phyloP scores from a whole-genome alignment of 306 rosid species.

The Dalbergia oliveri region DNA sequence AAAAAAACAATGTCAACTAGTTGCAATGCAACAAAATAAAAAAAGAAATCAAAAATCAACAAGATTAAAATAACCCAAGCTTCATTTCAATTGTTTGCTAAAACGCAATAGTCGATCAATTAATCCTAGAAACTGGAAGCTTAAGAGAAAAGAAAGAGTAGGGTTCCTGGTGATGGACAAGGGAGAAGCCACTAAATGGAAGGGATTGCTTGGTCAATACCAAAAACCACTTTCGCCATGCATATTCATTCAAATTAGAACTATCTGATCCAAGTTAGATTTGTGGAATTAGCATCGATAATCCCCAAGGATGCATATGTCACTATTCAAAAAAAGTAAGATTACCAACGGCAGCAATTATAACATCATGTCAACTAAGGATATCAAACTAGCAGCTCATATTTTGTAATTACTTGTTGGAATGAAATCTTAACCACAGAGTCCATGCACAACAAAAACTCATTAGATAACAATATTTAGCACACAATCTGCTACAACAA shows the following conservation, averaged over 20 bases:
- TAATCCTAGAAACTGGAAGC: too few relatives aligned
- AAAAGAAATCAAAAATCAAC: background rate
- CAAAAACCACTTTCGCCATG: too few relatives aligned
- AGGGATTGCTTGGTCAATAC: too few relatives aligned
- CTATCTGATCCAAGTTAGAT: too few relatives aligned
- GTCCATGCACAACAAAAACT: background rate
- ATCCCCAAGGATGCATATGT: background rate
- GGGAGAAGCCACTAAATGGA: too few relatives aligned
- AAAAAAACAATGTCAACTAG: background rate
- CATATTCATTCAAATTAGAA: too few relatives aligned
- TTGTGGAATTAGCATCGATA: too few relatives aligned
- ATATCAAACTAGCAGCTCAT: background rate
- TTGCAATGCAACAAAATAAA: background rate
- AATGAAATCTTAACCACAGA: conserved; percentile 6
- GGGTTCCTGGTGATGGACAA: too few relatives aligned
- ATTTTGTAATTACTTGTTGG: background rate
- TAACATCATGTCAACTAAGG: background rate
- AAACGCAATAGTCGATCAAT: background rate
- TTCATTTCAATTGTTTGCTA: background rate
- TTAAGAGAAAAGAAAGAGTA: background rate
- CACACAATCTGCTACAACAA: background rate
- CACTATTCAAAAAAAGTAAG: background rate
- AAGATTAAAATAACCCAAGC: background rate
- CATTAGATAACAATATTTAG: background rate
- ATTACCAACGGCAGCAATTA: background rate